Evolutionary conservation across 2,329 filamentous ascomycete species (phyloP).

Genomic region (Sarocladium kiliense): DNA sequence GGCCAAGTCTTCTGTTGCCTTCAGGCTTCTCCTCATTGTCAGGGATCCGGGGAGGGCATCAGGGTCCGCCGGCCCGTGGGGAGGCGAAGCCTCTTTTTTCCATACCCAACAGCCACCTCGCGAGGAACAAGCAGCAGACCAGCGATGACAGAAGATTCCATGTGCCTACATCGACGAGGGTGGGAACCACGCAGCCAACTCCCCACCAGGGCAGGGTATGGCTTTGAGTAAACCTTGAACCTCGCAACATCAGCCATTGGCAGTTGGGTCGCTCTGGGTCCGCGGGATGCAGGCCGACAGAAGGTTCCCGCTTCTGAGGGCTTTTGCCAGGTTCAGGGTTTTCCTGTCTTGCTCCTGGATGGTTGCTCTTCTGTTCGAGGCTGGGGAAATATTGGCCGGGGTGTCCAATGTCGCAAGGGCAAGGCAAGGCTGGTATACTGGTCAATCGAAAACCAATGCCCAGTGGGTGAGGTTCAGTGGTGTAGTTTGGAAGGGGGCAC

Average conservation of each 20-base stretch:
- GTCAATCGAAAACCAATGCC: background rate
- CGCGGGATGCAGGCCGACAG: constrained; percentile 4
- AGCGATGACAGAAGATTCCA: background rate
- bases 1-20: background rate
- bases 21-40: background rate
- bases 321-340: background rate
- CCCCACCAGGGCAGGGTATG: background rate
- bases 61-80: constrained; percentile 6
- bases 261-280: background rate
- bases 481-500: background rate
- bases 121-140: background rate
- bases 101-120: background rate
- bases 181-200: background rate
- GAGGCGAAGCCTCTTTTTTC: background rate
- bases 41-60: background rate
- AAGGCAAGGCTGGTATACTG: background rate
- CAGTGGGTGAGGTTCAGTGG: background rate
- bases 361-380: background rate
- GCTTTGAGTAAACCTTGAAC: background rate
- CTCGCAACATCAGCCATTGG: constrained; percentile 4
- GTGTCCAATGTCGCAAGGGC: background rate
- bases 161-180: background rate
- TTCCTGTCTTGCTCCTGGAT: constrained; percentile 4
- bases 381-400: background rate
- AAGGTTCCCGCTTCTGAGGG: constrained; percentile 1